Percentiles rank a stretch among this genome's conserved stretches.
Evolutionary conservation across 116 monocot species (phyloP).

Genomic region (Posidonia oceanica): DNA sequence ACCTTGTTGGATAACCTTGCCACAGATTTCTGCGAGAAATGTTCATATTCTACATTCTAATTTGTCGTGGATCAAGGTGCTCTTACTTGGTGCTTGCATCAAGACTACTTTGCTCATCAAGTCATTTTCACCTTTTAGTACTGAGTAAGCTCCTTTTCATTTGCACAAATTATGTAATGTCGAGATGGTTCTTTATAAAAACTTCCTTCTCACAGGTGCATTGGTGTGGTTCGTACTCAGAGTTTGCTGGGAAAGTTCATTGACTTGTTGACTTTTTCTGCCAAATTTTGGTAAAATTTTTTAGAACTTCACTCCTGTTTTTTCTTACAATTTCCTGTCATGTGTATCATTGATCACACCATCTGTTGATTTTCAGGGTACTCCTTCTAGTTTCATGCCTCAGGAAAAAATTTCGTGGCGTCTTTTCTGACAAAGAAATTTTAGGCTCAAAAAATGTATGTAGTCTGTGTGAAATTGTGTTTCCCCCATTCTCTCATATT

Average conservation of each 20-base stretch:
- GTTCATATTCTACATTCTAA: conserved; percentile 42
- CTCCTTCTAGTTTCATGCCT: conserved; percentile 69
- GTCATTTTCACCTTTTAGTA: conserved; percentile 45
- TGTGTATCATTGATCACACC: background rate
- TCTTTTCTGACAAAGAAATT: conserved; percentile 70
- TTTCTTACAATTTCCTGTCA: background rate
- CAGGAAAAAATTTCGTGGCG: conserved; percentile 50
- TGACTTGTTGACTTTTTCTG: conserved; percentile 43
- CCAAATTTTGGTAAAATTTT: conserved; percentile 65
- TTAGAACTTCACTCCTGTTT: background rate
- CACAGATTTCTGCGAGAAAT: conserved; percentile 54
- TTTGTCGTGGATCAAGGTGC: conserved; percentile 44
- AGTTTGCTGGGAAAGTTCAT: conserved; percentile 59
- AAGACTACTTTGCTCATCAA: conserved; percentile 50
- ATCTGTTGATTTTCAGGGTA: conserved; percentile 36
- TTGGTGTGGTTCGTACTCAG: conserved; percentile 16
- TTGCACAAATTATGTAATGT: too few relatives aligned
- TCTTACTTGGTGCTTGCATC: conserved; percentile 57
- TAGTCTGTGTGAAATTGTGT: background rate
- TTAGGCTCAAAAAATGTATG: conserved; percentile 79
- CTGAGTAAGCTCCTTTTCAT: conserved; percentile 28
- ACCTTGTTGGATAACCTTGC: background rate
- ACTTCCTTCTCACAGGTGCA: conserved; percentile 26
- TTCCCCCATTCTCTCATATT: background rate
- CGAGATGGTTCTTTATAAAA: background rate